A percentile compares a stretch with the other conserved stretches of the same genome.
phyloP scores from a whole-genome alignment of 208 protist genomes.

The Polymyxa betae region DNA sequence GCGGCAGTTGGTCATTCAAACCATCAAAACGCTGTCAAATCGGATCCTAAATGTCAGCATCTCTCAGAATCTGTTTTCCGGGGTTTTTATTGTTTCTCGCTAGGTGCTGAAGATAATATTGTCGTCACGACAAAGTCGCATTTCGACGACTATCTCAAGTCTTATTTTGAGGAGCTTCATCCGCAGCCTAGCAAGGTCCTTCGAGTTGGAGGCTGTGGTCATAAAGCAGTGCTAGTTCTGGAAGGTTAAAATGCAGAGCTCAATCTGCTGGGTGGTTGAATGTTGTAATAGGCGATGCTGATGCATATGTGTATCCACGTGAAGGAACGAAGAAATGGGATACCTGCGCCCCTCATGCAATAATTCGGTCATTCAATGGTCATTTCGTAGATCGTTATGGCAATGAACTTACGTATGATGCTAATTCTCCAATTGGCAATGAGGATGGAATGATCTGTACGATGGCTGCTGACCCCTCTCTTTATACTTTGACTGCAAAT shows the following conservation, averaged over 20 bases:
- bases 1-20: not conserved
- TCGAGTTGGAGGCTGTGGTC: conserved; percentile 29
- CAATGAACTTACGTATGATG: not conserved
- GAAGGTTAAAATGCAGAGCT: not conserved
- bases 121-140: conserved; percentile 14
- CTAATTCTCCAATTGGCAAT: not conserved
- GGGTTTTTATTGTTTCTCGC: not conserved
- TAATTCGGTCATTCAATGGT: not conserved
- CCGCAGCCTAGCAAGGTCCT: not conserved
- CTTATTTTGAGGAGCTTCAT: not conserved
- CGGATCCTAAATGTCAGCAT: not conserved
- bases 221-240: conserved; percentile 26
- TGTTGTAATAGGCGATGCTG: not conserved
- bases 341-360: conserved; percentile 26
- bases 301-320: conserved; percentile 35
- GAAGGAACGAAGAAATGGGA: conserved; percentile 50
- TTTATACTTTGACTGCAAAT: no score
- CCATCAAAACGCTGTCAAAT: not conserved
- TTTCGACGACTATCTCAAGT: not conserved
- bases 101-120: not conserved
- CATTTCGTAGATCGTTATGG: not conserved
- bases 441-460: not conserved
- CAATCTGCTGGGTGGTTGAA: not conserved
- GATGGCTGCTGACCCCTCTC: not conserved
- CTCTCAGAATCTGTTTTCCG: not conserved